Percentiles rank a stretch among this genome's conserved stretches.
Conservation (phyloP, 352 stramenopile species). For the Phytopythium chamaehyphon region DNA sequence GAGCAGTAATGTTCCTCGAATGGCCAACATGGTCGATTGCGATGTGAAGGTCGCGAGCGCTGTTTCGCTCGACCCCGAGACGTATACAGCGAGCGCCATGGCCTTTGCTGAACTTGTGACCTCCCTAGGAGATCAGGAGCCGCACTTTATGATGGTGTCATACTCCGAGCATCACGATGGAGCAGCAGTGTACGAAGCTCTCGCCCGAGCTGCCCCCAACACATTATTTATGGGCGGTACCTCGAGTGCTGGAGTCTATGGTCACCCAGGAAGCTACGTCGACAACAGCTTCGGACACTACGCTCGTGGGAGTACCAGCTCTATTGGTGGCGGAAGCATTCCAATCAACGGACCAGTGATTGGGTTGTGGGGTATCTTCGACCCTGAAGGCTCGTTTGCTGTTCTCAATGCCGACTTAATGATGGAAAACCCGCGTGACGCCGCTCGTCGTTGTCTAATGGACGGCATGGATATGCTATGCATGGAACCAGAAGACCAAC, state of each 20-base stretch:
- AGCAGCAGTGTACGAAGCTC: constrained; percentile 47
- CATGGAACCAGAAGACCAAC: constrained; percentile 70
- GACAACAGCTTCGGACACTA: constrained; percentile 10
- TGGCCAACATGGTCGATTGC: constrained; percentile 20
- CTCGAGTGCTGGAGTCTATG: constrained; percentile 63
- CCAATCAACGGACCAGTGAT: constrained; percentile 31
- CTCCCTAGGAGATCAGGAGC: constrained; percentile 50
- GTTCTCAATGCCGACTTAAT: constrained; percentile 69
- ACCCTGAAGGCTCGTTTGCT: constrained; percentile 76
- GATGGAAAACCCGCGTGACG: constrained; percentile 55
- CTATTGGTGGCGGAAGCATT: constrained; percentile 22
- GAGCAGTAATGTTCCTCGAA: constrained; percentile 8
- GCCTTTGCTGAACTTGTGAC: constrained; percentile 58
- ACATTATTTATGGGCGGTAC: constrained; percentile 82
- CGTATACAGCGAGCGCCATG: constrained; percentile 39
- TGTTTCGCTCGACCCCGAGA: constrained; percentile 57
- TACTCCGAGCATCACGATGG: constrained; percentile 69
- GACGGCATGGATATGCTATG: constrained; percentile 67
- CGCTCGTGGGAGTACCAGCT: constrained; percentile 22
- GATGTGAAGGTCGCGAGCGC: constrained; percentile 74
- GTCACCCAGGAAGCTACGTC: constrained; percentile 12
- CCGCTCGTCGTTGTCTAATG: constrained; percentile 51
- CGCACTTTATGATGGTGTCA: constrained; percentile 78
- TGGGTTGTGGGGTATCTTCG: constrained; percentile 78
- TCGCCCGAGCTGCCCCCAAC: constrained; percentile 55